Evolutionary conservation across 2,329 filamentous ascomycete species (phyloP).

Genomic region (Lachnellula hyalina): DNA sequence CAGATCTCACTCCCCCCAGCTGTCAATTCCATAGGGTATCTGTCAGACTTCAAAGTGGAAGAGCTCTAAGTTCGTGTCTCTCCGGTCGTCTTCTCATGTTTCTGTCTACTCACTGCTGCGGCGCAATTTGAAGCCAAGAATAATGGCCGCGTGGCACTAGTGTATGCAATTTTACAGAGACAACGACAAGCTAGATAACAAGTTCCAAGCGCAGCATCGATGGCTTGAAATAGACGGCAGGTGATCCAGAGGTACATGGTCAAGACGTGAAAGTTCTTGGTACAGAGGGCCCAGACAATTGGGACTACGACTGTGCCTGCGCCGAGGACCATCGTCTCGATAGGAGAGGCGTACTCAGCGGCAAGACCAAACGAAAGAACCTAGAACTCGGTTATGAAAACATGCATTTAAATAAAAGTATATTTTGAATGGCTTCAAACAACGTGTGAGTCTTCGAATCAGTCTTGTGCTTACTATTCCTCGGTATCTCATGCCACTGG

Average conservation of each 20-base stretch:
- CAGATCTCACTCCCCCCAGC: too few relatives aligned
- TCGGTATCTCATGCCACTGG: not conserved
- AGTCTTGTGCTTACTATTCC: not conserved
- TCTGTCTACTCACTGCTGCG: not conserved
- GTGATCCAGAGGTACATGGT: constrained; percentile 99
- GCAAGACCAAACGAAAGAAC: constrained; percentile 72
- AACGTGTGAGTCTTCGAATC: not conserved
- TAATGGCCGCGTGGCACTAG: not conserved
- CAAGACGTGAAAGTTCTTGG: constrained; percentile 83
- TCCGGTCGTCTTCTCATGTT: not conserved
- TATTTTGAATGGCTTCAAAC: not conserved
- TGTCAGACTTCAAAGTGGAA: not conserved
- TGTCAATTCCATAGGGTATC: not conserved
- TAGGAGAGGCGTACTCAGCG: constrained; percentile 94
- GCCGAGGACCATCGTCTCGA: constrained; percentile 93
- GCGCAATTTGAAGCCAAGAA: not conserved
- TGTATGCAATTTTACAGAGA: not conserved
- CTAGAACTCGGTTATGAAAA: not conserved
- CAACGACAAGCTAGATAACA: not conserved
- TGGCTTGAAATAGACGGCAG: constrained; percentile 89
- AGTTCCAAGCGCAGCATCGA: constrained; percentile 52
- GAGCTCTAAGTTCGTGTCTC: not conserved
- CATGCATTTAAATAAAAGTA: not conserved
- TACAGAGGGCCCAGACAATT: constrained; percentile 77
- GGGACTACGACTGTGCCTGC: constrained; percentile 79